Conservation (phyloP, 768 basidiomycete species). For the Russula ochroleuca region DNA sequence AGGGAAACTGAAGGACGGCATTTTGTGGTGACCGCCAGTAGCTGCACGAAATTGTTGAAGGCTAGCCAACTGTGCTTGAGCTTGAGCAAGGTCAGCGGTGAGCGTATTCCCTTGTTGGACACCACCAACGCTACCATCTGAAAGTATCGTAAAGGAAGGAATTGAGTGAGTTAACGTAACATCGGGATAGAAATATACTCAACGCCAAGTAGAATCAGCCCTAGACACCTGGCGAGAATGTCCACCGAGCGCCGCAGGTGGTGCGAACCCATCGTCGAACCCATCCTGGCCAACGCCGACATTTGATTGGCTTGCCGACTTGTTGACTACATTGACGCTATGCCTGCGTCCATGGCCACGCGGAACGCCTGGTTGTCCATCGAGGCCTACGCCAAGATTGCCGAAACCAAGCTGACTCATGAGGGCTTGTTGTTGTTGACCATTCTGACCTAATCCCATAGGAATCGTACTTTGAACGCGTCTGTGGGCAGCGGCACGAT, state of each 20-base stretch:
- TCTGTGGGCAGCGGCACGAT: conserved; percentile 56
- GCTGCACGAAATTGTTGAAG: conserved; percentile 96
- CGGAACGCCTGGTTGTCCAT: conserved; percentile 63
- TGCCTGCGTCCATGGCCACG: conserved; percentile 86
- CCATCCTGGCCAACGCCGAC: conserved; percentile 57
- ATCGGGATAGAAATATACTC: conserved; percentile 48
- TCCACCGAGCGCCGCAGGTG: conserved; percentile 53
- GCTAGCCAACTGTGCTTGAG: conserved; percentile 94
- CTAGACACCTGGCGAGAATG: conserved; percentile 74
- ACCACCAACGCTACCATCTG: conserved; percentile 74
- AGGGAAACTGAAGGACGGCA: conserved; percentile 96
- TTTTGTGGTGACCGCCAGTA: conserved; percentile 90
- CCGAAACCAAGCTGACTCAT: conserved; percentile 73
- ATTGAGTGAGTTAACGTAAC: conserved; percentile 14
- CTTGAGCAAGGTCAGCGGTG: conserved; percentile 87
- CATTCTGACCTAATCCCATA: conserved; percentile 44
- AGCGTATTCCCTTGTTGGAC: conserved; percentile 54
- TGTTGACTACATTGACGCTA: conserved; percentile 89
- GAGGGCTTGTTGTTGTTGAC: conserved; percentile 41
- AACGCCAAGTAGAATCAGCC: conserved; percentile 83
- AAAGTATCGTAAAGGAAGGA: conserved; percentile 1
- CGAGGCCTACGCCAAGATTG: conserved; percentile 50
- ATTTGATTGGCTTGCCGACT: conserved; percentile 48
- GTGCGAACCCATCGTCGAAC: conserved; percentile 78
- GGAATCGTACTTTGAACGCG: conserved; percentile 86